These are phyloP conservation scores for Penicillium sumatraense DNA, from an alignment of 2,329 filamentous ascomycete genomes.

Conservation along the genomic window DNA sequence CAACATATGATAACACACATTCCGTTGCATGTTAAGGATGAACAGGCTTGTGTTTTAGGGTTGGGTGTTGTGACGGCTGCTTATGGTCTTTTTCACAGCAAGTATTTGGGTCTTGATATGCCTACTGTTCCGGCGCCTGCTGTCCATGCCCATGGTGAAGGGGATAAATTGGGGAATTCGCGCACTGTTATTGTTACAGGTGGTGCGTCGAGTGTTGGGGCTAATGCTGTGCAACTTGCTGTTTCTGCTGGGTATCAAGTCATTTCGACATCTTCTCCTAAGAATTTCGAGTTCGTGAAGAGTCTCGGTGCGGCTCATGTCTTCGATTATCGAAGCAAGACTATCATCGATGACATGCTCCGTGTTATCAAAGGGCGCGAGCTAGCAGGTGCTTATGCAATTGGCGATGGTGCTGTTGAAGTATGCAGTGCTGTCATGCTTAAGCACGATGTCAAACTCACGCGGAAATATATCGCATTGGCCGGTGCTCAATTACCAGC, in stretches of 20 bases:
- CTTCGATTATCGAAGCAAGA: slow-evolving; percentile 50
- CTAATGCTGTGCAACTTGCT: slow-evolving; percentile 53
- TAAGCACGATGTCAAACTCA: slow-evolving; percentile 6
- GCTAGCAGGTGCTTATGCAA: slow-evolving; percentile 23
- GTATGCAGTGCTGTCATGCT: slow-evolving; percentile 22
- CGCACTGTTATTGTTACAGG: slow-evolving; percentile 13
- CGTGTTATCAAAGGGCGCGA: slow-evolving; percentile 24
- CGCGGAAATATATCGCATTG: slow-evolving; percentile 22
- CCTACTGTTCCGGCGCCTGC: slow-evolving; percentile 8
- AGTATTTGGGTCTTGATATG: slow-evolving; percentile 21
- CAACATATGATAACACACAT: slow-evolving; percentile 18
- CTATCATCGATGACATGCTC: slow-evolving; percentile 36
- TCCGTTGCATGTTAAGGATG: slow-evolving; percentile 18
- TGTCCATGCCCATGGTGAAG: not conserved
- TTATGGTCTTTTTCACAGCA: slow-evolving; percentile 25
- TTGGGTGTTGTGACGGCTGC: slow-evolving; percentile 28
- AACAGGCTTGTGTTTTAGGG: slow-evolving; percentile 24
- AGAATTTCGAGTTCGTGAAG: slow-evolving; percentile 50
- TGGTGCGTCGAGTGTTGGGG: slow-evolving; percentile 53
- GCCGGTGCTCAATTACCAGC: slow-evolving; percentile 2
- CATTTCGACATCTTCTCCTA: slow-evolving; percentile 47
- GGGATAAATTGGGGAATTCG: not conserved
- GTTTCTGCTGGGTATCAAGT: slow-evolving; percentile 52
- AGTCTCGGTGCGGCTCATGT: slow-evolving; percentile 48
- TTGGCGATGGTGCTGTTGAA: slow-evolving; percentile 22